A percentile compares a stretch with the other conserved stretches of the same genome.
Evolutionary conservation across 345 rosid genomes (phyloP).

Genomic region (Garcia nutans): DNA sequence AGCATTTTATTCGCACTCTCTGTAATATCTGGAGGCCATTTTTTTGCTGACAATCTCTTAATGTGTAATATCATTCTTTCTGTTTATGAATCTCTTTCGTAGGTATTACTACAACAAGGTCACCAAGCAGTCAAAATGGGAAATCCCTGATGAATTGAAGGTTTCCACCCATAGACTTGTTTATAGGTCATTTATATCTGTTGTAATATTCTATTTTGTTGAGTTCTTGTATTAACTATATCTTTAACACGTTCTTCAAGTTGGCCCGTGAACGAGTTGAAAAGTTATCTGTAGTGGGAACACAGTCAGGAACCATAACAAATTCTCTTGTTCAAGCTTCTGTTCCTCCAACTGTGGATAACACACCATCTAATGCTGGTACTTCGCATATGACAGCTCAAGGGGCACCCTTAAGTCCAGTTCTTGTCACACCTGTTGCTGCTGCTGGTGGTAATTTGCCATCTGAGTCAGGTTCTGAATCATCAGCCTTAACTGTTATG

Average conservation of each 20-base stretch:
- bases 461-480: constrained; percentile 41
- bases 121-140: constrained; percentile 90
- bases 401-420: constrained; percentile 55
- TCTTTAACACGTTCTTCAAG: constrained; percentile 39
- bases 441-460: constrained; percentile 38
- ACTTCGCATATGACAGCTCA: constrained; percentile 35
- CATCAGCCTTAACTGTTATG: constrained; percentile 37
- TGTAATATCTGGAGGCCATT: not conserved
- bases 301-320: constrained; percentile 31
- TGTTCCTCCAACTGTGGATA: constrained; percentile 28
- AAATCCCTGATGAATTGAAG: constrained; percentile 87
- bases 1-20: constrained; percentile 6
- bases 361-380: constrained; percentile 40
- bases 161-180: constrained; percentile 35
- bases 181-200: not conserved
- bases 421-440: constrained; percentile 43
- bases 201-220: constrained; percentile 10
- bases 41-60: not conserved
- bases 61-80: constrained; percentile 17
- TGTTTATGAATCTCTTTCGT: constrained; percentile 29
- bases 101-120: constrained; percentile 87
- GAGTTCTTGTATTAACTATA: constrained; percentile 8
- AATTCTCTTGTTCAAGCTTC: constrained; percentile 30
- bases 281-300: constrained; percentile 37
- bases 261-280: constrained; percentile 77